Conservation (phyloP, 192 early-diverging fungal species). For the Coemansia sp. region DNA sequence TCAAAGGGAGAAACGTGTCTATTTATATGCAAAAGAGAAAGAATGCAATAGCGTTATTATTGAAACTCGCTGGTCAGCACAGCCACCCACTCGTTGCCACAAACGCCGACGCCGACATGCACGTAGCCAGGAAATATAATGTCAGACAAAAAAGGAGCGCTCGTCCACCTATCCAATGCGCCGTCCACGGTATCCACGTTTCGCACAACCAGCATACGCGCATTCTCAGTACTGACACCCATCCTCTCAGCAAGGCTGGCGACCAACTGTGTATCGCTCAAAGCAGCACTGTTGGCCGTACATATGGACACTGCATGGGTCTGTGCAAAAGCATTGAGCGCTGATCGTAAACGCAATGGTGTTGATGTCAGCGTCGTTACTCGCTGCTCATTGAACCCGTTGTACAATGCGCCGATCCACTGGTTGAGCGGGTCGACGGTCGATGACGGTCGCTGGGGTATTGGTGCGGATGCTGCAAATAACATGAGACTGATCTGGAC, state of each 20-base stretch:
- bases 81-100: conserved; percentile 5
- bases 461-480: neutral
- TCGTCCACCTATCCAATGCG: too few relatives aligned
- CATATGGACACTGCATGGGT: conserved; percentile 4
- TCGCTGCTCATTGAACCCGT: conserved; percentile 6
- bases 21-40: neutral
- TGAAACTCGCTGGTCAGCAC: conserved; percentile 14
- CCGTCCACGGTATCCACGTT: neutral
- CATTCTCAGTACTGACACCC: neutral
- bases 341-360: conserved; percentile 3
- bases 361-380: neutral
- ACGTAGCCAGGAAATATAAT: neutral
- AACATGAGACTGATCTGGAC: neutral
- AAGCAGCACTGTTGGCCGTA: neutral
- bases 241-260: neutral
- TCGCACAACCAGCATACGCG: neutral
- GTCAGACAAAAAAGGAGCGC: too few relatives aligned
- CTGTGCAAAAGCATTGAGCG: conserved; percentile 13
- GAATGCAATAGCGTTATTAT: neutral
- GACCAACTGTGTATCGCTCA: neutral
- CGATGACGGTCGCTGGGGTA: neutral
- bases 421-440: neutral
- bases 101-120: conserved; percentile 13
- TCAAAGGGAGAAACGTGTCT: too few relatives aligned
- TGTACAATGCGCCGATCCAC: conserved; percentile 17